Conservation (phyloP, 495 filamentous ascomycete species). For the Trichoderma gamsii region DNA sequence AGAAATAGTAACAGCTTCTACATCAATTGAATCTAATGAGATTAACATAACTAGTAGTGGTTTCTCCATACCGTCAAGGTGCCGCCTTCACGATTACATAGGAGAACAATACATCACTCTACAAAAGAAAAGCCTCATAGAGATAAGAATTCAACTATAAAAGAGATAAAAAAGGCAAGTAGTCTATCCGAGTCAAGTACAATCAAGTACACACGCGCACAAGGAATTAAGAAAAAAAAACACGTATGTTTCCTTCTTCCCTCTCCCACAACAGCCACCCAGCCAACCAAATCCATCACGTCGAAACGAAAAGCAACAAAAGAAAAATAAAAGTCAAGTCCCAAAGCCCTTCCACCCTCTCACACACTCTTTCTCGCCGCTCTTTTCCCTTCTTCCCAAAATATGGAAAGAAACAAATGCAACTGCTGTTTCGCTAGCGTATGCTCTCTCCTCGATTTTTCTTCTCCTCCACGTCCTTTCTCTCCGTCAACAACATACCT, state of each 20-base stretch:
- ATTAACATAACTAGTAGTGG: not conserved
- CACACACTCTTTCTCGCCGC: not conserved
- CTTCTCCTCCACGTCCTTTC: not conserved
- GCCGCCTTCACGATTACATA: too few relatives aligned
- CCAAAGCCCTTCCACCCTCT: too few relatives aligned
- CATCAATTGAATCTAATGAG: not conserved
- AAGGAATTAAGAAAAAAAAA: not conserved
- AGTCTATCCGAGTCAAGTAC: constrained; percentile 9
- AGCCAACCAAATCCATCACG: not conserved
- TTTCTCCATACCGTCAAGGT: too few relatives aligned
- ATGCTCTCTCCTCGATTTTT: not conserved
- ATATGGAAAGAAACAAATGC: not conserved
- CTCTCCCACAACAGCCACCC: not conserved
- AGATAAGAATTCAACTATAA: not conserved
- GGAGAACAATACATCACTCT: too few relatives aligned
- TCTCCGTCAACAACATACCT: not conserved
- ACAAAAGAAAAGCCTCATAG: too few relatives aligned
- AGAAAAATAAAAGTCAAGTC: not conserved
- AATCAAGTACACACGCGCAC: not conserved
- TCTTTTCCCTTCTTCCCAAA: not conserved
- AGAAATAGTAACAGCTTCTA: too few relatives aligned
- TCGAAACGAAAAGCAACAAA: not conserved
- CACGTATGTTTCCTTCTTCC: not conserved
- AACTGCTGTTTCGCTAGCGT: not conserved
- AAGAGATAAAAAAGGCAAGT: not conserved